Evolutionary conservation across 176 grass and related monocot species (phyloP).

Genomic region (Thinopyrum elongatum): DNA sequence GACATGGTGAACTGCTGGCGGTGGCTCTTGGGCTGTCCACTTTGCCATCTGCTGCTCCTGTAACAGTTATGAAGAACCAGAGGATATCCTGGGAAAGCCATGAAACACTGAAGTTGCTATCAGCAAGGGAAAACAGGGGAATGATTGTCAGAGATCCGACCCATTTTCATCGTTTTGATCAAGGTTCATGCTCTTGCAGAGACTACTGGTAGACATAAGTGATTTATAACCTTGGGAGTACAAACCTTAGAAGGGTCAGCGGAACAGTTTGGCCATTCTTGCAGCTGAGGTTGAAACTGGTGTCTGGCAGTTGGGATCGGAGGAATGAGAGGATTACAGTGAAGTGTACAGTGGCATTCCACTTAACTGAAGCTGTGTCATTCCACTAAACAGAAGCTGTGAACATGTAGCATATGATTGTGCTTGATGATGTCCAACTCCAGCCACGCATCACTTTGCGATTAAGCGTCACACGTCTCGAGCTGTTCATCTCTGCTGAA

Average conservation of each 20-base stretch:
- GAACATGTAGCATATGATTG: background rate
- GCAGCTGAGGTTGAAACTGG: constrained; percentile 1
- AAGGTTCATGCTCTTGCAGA: constrained; percentile 71
- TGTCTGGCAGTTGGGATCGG: background rate
- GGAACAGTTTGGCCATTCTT: background rate
- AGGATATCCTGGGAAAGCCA: constrained; percentile 71
- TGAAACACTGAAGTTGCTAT: constrained; percentile 63
- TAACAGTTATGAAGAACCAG: constrained; percentile 85
- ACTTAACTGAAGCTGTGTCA: background rate
- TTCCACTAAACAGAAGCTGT: background rate
- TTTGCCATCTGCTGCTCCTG: constrained; percentile 31
- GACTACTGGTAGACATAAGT: constrained; percentile 64
- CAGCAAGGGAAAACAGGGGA: constrained; percentile 51
- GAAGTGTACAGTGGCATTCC: background rate
- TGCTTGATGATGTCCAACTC: background rate
- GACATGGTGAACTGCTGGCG: constrained; percentile 61
- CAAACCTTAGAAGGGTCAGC: background rate
- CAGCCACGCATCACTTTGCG: background rate
- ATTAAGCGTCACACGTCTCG: background rate
- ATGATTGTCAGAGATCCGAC: constrained; percentile 69
- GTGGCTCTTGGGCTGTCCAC: constrained; percentile 53
- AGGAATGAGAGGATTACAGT: background rate
- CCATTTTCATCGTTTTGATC: constrained; percentile 69
- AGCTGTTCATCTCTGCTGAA: background rate
- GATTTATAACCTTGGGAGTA: background rate